Base-by-base conservation (phyloP, 2,329 filamentous ascomycete species). In the Thielaviopsis populi region DNA sequence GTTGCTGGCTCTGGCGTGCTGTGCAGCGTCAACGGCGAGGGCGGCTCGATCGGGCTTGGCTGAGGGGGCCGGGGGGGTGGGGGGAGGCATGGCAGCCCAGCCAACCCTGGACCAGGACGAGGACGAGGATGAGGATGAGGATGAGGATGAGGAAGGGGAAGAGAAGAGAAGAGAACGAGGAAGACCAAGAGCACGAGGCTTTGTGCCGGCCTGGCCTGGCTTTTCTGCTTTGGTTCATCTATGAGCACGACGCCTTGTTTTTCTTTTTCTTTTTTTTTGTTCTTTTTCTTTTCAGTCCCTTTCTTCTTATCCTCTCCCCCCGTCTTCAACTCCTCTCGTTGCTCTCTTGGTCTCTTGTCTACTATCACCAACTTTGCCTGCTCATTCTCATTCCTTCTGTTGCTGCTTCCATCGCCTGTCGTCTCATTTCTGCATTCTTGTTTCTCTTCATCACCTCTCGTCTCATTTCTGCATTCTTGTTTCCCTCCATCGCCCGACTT, bases 41-140 rank as follows among this genome's bases (percentile, higher is more conserved):
- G 56, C 56, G 56, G 56, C 58, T 60, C 58, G 37, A 43, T 43
- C 40, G 56, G 37, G 22, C n/a, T 41, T 41, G 37, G 58, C 42
- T 46, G 17, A 46, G 43, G 6, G 40, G 40, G 43, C 17, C 15
- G 7, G 3, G 42, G n/a, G 43, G 17, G 22, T n/a, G n/a, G n/a
- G n/a, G n/a, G n/a, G n/a, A n/a, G n/a, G 11, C 41, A 42, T 6
- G 41, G 7, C 41, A 42, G 41, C 41, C 13, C 41, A 42, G 41
- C 41, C 19, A 53, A 13, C 17, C 11, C n/a, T n/a, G n/a, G n/a
- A n/a, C n/a, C n/a, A n/a, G n/a, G n/a, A n/a, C n/a, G n/a, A n/a
- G n/a, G n/a, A n/a, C n/a, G n/a, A n/a, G n/a, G n/a, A n/a, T n/a
- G n/a, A n/a, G n/a, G n/a, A n/a, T n/a, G n/a, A n/a, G n/a, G n/a